These are phyloP conservation scores for Acacia pycnantha DNA, from an alignment of 331 rosid genomes.

Conservation along the genomic window DNA sequence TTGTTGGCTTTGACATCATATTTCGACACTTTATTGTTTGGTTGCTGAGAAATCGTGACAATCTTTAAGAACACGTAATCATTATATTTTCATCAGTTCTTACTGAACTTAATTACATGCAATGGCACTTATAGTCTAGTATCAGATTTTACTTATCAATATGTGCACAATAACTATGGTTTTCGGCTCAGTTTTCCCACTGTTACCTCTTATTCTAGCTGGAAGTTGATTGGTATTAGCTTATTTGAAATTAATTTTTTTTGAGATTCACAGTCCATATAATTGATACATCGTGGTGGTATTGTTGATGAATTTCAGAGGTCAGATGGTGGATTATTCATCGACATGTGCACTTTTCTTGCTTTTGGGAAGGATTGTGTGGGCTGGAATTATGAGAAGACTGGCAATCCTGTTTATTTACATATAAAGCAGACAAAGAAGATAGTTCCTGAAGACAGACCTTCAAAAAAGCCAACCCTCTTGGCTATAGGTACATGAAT, in stretches of 20 bases:
- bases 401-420: constrained; percentile 65
- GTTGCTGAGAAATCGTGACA: neutral
- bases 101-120: neutral
- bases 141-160: neutral
- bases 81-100: neutral
- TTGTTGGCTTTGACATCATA: neutral
- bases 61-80: neutral
- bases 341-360: constrained; percentile 65
- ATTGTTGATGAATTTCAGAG: constrained; percentile 45
- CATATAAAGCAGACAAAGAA: constrained; percentile 58
- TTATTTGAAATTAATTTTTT: neutral
- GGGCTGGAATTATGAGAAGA: constrained; percentile 64
- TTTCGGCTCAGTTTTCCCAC: neutral
- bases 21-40: neutral
- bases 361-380: constrained; percentile 68
- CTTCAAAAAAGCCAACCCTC: constrained; percentile 65
- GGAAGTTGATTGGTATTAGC: neutral
- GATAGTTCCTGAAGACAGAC: constrained; percentile 65
- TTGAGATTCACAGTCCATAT: neutral
- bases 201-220: neutral
- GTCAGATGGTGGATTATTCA: constrained; percentile 68
- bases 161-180: neutral
- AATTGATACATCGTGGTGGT: neutral
- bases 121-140: neutral
- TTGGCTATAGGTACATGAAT: constrained; percentile 60